Percentiles rank a stretch among this genome's conserved stretches.
Conservation (phyloP, 2,329 filamentous ascomycete species). For the Endothia cerciana region DNA sequence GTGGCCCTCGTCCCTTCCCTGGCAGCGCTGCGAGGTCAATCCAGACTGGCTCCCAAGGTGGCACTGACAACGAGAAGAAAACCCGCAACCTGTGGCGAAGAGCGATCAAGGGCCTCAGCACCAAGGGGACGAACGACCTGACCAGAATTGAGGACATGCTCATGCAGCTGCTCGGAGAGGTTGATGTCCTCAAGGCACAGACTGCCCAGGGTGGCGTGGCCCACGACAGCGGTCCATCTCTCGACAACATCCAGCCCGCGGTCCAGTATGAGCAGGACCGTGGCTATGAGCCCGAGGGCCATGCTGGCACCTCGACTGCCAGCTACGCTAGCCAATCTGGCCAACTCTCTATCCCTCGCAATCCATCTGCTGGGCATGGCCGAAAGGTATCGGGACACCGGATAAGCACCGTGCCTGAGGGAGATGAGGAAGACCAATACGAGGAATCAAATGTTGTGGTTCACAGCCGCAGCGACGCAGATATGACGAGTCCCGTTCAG, state of each 20-base stretch:
- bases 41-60: slow-evolving; percentile 58
- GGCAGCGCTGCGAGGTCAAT: slow-evolving; percentile 63
- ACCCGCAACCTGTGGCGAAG: slow-evolving; percentile 86
- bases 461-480: slow-evolving; percentile 47
- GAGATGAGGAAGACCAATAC: slow-evolving; percentile 64
- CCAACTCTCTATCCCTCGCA: slow-evolving; percentile 67
- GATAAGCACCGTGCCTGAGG: slow-evolving; percentile 87
- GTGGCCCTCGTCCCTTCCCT: slow-evolving; percentile 84
- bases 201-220: slow-evolving; percentile 46
- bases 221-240: slow-evolving; percentile 63
- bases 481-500: slow-evolving; percentile 64
- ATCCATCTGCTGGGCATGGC: slow-evolving; percentile 49
- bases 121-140: slow-evolving; percentile 86
- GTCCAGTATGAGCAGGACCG: slow-evolving; percentile 68
- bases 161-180: slow-evolving; percentile 87
- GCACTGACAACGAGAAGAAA: slow-evolving; percentile 73
- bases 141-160: slow-evolving; percentile 90
- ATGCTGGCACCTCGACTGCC: slow-evolving; percentile 74
- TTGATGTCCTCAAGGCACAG: slow-evolving; percentile 77
- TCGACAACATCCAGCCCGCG: slow-evolving; percentile 68
- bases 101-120: slow-evolving; percentile 87
- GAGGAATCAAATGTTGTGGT: slow-evolving; percentile 30
- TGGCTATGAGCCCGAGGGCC: slow-evolving; percentile 84
- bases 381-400: slow-evolving; percentile 69
- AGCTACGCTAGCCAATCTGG: slow-evolving; percentile 76